Percentiles rank a stretch among this genome's conserved stretches.
Conservation (phyloP, 116 monocot genomes). For the Dioscorea cayenensis region DNA sequence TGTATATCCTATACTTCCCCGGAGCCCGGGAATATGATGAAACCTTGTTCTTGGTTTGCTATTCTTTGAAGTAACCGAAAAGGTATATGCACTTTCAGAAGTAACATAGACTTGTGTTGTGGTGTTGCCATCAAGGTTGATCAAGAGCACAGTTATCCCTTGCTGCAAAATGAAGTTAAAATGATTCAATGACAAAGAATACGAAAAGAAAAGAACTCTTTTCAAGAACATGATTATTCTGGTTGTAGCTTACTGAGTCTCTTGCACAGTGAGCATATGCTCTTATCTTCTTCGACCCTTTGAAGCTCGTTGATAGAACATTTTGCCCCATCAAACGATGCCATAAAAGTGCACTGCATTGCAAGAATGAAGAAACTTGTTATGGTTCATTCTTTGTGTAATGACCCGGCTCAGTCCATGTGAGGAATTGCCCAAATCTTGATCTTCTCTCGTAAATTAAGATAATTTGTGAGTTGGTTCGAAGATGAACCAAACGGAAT, state of each 20-base stretch:
- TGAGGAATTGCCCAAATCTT: too few relatives aligned
- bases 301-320: conserved; percentile 29
- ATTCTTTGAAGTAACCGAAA: not conserved
- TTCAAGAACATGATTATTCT: not conserved
- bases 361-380: not conserved
- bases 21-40: conserved; percentile 2
- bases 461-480: too few relatives aligned
- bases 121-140: conserved; percentile 56
- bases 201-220: not conserved
- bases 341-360: conserved; percentile 38
- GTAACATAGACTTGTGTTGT: conserved; percentile 29
- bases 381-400: not conserved
- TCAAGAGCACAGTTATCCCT: conserved; percentile 65
- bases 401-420: too few relatives aligned
- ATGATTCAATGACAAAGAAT: not conserved
- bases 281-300: conserved; percentile 28
- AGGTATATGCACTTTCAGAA: not conserved
- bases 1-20: not conserved
- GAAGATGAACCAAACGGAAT: too few relatives aligned
- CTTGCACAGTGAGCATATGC: conserved; percentile 43
- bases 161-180: conserved; percentile 25
- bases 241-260: conserved; percentile 30
- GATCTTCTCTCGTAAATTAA: too few relatives aligned
- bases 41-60: conserved; percentile 8
- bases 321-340: conserved; percentile 42